Evolutionary conservation across 768 basidiomycete species (phyloP).

Genomic region (Auricularia auricula-judae): DNA sequence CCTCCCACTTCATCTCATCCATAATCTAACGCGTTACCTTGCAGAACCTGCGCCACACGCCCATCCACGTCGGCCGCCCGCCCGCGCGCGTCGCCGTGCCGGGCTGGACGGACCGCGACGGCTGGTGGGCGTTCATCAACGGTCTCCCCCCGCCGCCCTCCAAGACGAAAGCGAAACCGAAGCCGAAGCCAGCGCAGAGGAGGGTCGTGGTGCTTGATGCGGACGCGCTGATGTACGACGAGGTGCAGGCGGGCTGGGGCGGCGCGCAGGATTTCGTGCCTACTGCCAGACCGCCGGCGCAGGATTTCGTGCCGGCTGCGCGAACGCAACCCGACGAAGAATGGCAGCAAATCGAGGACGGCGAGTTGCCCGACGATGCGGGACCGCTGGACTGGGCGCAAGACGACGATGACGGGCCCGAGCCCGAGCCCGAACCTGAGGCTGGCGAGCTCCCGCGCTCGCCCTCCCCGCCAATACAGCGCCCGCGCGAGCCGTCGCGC

Average conservation of each 20-base stretch:
- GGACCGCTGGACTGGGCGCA: background rate
- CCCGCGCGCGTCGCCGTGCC: slow-evolving; percentile 4
- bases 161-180: background rate
- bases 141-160: background rate
- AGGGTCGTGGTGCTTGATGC: background rate
- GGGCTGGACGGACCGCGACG: slow-evolving; percentile 47
- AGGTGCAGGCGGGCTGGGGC: background rate
- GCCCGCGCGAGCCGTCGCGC: slow-evolving; percentile 47
- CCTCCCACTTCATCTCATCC: background rate
- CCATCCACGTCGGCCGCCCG: slow-evolving; percentile 33
- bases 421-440: background rate
- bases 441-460: background rate
- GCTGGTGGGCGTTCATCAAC: slow-evolving; percentile 67
- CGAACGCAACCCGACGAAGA: no score
- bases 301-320: no score
- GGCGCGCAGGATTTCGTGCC: background rate
- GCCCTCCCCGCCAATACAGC: background rate
- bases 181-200: background rate
- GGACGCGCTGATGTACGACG: background rate
- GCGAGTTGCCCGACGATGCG: background rate
- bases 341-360: no score
- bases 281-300: background rate
- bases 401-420: background rate
- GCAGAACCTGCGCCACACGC: slow-evolving; percentile 60
- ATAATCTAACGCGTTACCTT: slow-evolving; percentile 6